These are phyloP conservation scores for Pyricularia sp. DNA, from an alignment of 2,329 filamentous ascomycete genomes.

Conservation along the genomic window DNA sequence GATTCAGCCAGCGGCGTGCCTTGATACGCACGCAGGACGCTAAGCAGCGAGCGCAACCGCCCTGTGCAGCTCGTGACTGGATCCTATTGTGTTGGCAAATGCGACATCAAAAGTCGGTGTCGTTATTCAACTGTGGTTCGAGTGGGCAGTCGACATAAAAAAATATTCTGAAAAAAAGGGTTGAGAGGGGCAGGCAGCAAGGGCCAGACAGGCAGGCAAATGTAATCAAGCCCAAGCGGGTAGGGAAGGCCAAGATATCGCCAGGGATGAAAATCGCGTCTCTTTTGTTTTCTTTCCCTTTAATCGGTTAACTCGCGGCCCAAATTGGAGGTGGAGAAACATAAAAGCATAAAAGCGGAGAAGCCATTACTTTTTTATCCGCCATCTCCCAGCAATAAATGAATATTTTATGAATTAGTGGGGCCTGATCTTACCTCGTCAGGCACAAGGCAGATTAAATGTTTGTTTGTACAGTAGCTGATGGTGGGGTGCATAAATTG, in stretches of 20 bases:
- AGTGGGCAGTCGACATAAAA: background rate
- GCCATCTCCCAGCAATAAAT: background rate
- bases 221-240: background rate
- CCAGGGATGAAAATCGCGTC: background rate
- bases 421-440: background rate
- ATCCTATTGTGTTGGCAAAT: background rate
- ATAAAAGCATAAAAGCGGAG: background rate
- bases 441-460: background rate
- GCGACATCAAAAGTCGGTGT: background rate
- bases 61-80: background rate
- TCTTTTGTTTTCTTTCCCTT: background rate
- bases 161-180: background rate
- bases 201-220: background rate
- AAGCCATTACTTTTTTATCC: background rate
- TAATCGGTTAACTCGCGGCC: background rate
- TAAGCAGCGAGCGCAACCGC: background rate
- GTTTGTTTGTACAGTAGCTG: background rate
- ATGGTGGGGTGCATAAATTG: background rate
- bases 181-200: background rate
- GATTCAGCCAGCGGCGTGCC: background rate
- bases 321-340: background rate
- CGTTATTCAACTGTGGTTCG: background rate
- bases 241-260: background rate
- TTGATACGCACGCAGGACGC: background rate
- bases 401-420: slow-evolving; percentile 1